Evolutionary conservation across 1,284 basidiomycete species (phyloP).

Genomic region (Phaffia rhodozyma): DNA sequence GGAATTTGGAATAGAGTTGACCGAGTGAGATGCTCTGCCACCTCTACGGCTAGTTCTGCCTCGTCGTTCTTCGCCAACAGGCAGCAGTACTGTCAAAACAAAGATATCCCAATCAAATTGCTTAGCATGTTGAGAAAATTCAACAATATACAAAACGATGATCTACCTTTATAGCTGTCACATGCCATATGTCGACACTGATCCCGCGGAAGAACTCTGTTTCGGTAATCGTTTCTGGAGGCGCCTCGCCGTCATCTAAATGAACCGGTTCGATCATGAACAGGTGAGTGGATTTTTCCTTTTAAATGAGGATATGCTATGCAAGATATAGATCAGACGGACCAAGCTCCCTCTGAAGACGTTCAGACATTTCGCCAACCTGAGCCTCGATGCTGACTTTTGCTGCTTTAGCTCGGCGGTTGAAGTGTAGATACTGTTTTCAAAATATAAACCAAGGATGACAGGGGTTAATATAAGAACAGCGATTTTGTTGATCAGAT

Average conservation of each 20-base stretch:
- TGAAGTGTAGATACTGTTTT: not conserved
- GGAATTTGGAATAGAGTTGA: constrained; percentile 51
- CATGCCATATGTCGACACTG: constrained; percentile 74
- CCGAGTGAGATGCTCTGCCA: constrained; percentile 54
- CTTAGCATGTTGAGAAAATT: not conserved
- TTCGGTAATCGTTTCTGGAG: constrained; percentile 24
- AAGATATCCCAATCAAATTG: not conserved
- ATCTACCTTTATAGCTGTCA: constrained; percentile 67
- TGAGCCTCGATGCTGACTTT: constrained; percentile 42
- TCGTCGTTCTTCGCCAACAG: constrained; percentile 50
- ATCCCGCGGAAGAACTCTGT: constrained; percentile 57
- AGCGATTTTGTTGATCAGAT: not conserved
- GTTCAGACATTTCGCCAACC: constrained; percentile 59
- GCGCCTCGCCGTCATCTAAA: constrained; percentile 29
- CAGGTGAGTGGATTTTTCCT: not conserved
- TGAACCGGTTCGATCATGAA: no score
- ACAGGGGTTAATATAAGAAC: not conserved
- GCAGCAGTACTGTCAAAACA: constrained; percentile 61
- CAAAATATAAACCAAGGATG: not conserved
- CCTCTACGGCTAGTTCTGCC: constrained; percentile 56
- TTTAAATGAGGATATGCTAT: no score
- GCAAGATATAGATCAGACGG: no score
- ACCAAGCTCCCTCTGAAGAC: constrained; percentile 63
- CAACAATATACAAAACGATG: not conserved
- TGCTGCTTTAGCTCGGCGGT: not conserved